These are phyloP conservation scores for Fusarium sp. DNA, from an alignment of 2,329 filamentous ascomycete species.

Conservation along the genomic window DNA sequence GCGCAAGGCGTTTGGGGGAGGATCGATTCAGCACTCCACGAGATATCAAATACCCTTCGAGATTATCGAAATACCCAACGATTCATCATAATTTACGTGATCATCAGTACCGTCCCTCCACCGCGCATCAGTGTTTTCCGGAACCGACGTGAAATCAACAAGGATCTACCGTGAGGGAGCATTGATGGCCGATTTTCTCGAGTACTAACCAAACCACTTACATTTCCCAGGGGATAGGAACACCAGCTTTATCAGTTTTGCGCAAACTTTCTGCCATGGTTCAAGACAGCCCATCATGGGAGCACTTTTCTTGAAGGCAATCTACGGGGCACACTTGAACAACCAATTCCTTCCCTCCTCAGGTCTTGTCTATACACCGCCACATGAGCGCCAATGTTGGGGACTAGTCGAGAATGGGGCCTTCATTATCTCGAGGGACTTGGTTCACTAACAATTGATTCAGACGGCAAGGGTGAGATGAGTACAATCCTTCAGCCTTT, in stretches of 20 bases:
- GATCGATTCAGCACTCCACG: not conserved
- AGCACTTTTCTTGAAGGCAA: not conserved
- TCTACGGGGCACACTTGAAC: not conserved
- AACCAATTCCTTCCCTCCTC: not conserved
- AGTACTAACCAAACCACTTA: not conserved
- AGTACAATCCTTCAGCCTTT: not conserved
- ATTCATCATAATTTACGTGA: not conserved
- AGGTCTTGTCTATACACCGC: not conserved
- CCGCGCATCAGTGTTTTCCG: not conserved
- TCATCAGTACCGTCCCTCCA: not conserved
- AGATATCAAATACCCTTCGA: conserved; percentile 10
- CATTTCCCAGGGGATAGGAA: not conserved
- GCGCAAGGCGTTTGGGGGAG: not conserved
- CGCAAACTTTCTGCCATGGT: not conserved
- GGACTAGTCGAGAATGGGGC: not conserved
- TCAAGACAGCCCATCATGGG: not conserved
- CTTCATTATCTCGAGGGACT: not conserved
- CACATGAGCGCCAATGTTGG: not conserved
- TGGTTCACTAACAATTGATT: not conserved
- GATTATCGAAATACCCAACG: not conserved
- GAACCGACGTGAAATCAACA: not conserved
- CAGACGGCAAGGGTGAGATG: not conserved
- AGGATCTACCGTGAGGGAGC: not conserved
- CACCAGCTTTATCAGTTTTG: not conserved
- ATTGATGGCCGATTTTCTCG: not conserved